Evolutionary conservation across 2,329 filamentous ascomycete species (phyloP).

Genomic region (Talaromyces pinophilus): DNA sequence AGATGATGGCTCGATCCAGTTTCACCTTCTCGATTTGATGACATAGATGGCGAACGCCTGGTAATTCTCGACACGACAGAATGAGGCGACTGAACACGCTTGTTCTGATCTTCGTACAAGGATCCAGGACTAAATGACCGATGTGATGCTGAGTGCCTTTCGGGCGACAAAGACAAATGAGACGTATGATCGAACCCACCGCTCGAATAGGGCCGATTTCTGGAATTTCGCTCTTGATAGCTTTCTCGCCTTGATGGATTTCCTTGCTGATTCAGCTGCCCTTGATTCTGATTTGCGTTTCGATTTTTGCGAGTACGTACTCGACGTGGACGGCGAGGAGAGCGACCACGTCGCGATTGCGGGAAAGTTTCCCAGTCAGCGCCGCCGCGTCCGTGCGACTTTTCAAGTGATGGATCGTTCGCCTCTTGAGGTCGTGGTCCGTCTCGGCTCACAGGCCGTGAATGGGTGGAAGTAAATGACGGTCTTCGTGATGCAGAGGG

Average conservation of each 20-base stretch:
- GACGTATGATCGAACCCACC: constrained; percentile 27
- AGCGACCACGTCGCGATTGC: constrained; percentile 46
- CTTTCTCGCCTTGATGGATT: constrained; percentile 37
- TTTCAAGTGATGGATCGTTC: constrained; percentile 26
- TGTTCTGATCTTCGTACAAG: constrained; percentile 31
- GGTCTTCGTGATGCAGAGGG: constrained; percentile 25
- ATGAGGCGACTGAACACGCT: constrained; percentile 39
- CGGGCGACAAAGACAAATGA: constrained; percentile 23
- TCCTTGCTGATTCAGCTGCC: constrained; percentile 39
- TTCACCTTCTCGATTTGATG: constrained; percentile 26
- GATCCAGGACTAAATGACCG: constrained; percentile 34
- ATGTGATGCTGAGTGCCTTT: constrained; percentile 25
- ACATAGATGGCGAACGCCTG: constrained; percentile 33
- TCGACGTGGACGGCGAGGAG: constrained; percentile 35
- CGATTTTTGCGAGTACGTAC: constrained; percentile 29
- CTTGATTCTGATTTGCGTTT: constrained; percentile 40
- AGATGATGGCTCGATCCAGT: constrained; percentile 35
- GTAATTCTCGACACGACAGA: constrained; percentile 37
- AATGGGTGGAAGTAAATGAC: constrained; percentile 25
- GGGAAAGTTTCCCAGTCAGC: constrained; percentile 35
- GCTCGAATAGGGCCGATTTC: constrained; percentile 36
- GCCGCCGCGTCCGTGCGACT: constrained; percentile 34
- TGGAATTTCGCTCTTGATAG: constrained; percentile 28
- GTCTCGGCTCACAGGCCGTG: constrained; percentile 27
- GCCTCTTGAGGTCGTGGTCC: constrained; percentile 27